Base-by-base conservation (phyloP, 331 rosid genomes). In the Quercus phellos region DNA sequence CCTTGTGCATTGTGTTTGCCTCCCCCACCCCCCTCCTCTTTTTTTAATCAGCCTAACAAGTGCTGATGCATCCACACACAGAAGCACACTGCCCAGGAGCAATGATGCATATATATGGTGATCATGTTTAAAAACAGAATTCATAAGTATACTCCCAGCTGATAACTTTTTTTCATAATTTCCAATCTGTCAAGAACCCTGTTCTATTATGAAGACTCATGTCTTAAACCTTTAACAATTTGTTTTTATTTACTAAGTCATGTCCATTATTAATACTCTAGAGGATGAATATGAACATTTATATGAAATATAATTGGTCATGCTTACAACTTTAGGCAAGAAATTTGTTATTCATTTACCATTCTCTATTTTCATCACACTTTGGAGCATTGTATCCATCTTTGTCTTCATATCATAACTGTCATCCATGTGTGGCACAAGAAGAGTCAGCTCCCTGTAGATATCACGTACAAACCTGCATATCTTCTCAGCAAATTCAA, bases 341-440 rank as follows among this genome's bases (percentile, higher is more conserved):
- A 24, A 69, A 58, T 24, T 50, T 19, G 76, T 38, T 8, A 72
- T 42, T 19, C 74, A 59, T 30, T 73, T 92, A 94, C 98, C 98
- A 27, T 92, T 94, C 90, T 94, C 99, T 78, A 94, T 94, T 89
- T 94, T 94, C 83, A 86, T 89, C 55, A 90, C 92, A 66, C 99
- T 94, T 75, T 94, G 97, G 51, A 94, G 96, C 96, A 94, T 94
- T 56, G 75, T 73, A 46, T 94, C 97, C 99, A 94, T 94, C 90
- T 94, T 92, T 50, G 82, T 24, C 74, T 89, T 90, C 97, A 94
- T 92, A 77, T 92, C 99, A 43, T 79, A 78, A 85, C 64, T 83
- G 63, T 90, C 97, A 79, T 94, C 99, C 97, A 94, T 90, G 71
- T 70, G 51, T 24, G 99, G 99, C 22, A 86, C 99, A 16, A 92